phyloP scores from a whole-genome alignment of 371 early-diverging fungal genomes.

The Mucor racemosus region DNA sequence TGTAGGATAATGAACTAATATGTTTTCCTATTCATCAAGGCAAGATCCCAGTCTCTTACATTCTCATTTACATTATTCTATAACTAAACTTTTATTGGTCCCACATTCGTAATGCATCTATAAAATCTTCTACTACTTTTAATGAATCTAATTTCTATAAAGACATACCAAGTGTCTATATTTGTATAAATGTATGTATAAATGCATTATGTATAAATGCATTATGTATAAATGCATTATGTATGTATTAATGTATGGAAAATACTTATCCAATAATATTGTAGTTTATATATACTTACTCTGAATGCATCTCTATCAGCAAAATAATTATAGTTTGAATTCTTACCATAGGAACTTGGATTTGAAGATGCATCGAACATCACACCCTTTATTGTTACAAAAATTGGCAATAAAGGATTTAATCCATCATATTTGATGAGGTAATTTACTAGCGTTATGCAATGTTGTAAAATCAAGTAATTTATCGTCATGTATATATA shows the following conservation, averaged over 20 bases:
- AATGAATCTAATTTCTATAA: too few species aligned
- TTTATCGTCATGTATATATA: not conserved
- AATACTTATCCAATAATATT: not conserved
- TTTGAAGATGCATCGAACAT: not conserved
- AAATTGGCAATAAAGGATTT: not conserved
- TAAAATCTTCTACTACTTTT: too few species aligned
- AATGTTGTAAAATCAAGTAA: not conserved
- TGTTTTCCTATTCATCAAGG: too few species aligned
- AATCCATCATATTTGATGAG: not conserved
- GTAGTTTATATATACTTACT: not conserved
- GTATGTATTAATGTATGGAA: not conserved
- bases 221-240: not conserved
- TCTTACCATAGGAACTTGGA: not conserved
- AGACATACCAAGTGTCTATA: too few species aligned
- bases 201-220: too few species aligned
- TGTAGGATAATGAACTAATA: too few species aligned
- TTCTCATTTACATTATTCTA: too few species aligned
- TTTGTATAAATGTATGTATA: too few species aligned
- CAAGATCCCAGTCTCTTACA: too few species aligned
- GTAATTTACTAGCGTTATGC: too few species aligned
- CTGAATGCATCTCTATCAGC: not conserved
- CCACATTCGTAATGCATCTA: too few species aligned
- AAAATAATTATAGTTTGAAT: not conserved
- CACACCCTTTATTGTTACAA: not conserved
- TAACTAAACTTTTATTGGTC: too few species aligned